Evolutionary conservation across 2,329 filamentous ascomycete species (phyloP).

Genomic region (Falciphora oryzae): DNA sequence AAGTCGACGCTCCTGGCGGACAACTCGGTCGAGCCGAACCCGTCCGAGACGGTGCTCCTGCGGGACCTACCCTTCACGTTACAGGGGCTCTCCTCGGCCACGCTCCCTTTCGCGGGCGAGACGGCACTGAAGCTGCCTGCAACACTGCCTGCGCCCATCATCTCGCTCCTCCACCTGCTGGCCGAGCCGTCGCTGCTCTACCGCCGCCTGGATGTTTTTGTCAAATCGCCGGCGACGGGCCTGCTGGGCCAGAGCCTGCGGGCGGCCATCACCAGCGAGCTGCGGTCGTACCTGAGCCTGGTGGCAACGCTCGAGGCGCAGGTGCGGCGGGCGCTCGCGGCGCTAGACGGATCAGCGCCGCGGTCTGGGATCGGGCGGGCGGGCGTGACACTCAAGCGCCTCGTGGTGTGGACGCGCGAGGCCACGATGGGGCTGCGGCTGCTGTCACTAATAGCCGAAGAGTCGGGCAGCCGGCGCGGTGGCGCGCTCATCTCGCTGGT

Average conservation of each 20-base stretch:
- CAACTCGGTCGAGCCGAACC: constrained; percentile 51
- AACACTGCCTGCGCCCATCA: constrained; percentile 74
- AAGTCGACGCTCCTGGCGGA: constrained; percentile 53
- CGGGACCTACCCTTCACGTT: constrained; percentile 87
- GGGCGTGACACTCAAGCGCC: constrained; percentile 89
- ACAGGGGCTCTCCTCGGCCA: constrained; percentile 84
- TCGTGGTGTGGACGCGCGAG: constrained; percentile 95
- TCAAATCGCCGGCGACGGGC: constrained; percentile 73
- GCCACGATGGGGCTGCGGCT: constrained; percentile 91
- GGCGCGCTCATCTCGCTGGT: constrained; percentile 92
- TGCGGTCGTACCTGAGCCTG: constrained; percentile 83
- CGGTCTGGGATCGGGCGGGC: constrained; percentile 72
- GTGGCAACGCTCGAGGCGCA: constrained; percentile 91
- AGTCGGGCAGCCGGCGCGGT: constrained; percentile 75
- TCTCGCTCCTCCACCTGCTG: constrained; percentile 81
- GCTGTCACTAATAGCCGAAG: constrained; percentile 91
- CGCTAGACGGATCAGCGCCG: constrained; percentile 62
- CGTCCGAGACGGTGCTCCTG: constrained; percentile 60
- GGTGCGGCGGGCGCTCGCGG: constrained; percentile 73
- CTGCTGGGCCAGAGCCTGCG: constrained; percentile 89
- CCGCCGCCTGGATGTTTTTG: constrained; percentile 70
- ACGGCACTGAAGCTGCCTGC: constrained; percentile 69
- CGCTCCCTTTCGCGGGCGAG: constrained; percentile 67
- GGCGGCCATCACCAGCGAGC: constrained; percentile 76
- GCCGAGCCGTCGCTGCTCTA: constrained; percentile 95